Base-by-base conservation (phyloP, 177 flowering plant genomes). In the Tripterygium wilfordii region DNA sequence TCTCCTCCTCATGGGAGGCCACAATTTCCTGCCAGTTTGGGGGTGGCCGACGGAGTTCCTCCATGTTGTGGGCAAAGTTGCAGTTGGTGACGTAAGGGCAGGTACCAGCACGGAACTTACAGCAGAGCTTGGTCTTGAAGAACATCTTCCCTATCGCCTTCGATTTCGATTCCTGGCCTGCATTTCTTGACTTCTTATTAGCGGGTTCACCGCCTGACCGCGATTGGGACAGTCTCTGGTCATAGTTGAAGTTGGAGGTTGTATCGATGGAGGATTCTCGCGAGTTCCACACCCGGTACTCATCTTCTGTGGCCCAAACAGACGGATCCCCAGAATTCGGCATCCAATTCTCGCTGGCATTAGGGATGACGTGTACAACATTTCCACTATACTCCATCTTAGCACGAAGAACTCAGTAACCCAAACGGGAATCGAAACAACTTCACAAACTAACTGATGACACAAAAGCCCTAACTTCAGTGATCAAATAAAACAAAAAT, bases 241-340 rank as follows among this genome's bases (percentile, higher is more conserved):
- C 94, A 37, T 66, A 65, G 63, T 51, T 76, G 17, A 75, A 71
- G 40, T 70, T 74, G 0, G 78, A 68, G 12, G 57, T 46, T 20
- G 60, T 53, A 14, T 80, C 87, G 28, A 14, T 26, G 8, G 62
- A 42, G 9, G 60, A 31, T 16, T 74, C 83, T 2, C 63, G 63
- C 60, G 52, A 47, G 52, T 71, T 78, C 92, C 95, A 90, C 33
- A 45, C 72, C n/a, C 72, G 60, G 61, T 92, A 92, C 22, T 92
- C 98, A 29, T 92, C 98, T 49, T 92, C 98, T 15, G 95, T 83
- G 1, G 96, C 95, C 96, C 96, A 92, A 62, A 83, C 69, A 18
- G 67, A 77, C 14, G 42, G 8, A 26, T 57, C 55, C 1, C 1
- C 7, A 2, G 53, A 17, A 56, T 42, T 57, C 16, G 61, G 55